A percentile compares a stretch with the other conserved stretches of the same genome.
These are phyloP conservation scores for Chlorella variabilis DNA, from an alignment of 163 green algal species.

Conservation along the genomic window DNA sequence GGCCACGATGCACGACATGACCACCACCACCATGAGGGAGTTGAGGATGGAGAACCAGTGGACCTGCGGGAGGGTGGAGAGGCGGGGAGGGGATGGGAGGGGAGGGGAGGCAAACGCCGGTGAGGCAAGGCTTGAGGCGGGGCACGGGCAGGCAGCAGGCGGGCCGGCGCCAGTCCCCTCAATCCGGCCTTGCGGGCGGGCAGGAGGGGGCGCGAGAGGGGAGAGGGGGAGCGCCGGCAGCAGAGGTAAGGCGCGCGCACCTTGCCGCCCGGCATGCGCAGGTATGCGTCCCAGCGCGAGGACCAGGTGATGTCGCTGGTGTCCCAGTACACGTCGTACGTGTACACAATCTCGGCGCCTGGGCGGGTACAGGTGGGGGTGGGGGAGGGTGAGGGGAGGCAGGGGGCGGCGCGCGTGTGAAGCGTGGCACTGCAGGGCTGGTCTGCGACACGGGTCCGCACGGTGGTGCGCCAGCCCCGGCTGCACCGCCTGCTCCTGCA, in stretches of 20 bases:
- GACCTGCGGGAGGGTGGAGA: conserved; percentile 51
- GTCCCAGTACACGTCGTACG: conserved; percentile 94
- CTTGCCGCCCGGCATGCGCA: conserved; percentile 92
- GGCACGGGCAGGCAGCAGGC: background rate
- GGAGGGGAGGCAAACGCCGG: background rate
- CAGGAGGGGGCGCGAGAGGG: too few relatives aligned
- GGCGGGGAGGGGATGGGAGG: background rate
- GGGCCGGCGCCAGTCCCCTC: too few relatives aligned
- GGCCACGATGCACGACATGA: conserved; percentile 94
- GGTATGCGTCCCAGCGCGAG: conserved; percentile 94
- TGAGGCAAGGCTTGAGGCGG: background rate
- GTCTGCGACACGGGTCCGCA: too few relatives aligned
- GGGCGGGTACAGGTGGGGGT: background rate
- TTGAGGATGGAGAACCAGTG: conserved; percentile 99
- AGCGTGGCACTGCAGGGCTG: too few relatives aligned
- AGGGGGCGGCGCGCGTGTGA: too few relatives aligned
- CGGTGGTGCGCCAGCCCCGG: too few relatives aligned
- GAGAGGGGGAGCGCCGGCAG: too few relatives aligned
- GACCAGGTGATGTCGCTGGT: conserved; percentile 87
- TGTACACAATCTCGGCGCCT: conserved; percentile 72
- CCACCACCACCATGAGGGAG: conserved; percentile 90
- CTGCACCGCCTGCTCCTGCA: too few relatives aligned
- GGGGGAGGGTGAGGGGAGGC: too few relatives aligned
- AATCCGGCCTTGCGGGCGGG: background rate
- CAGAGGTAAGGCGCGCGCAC: conserved; percentile 42